These are phyloP conservation scores for Boletus patriciae DNA, from an alignment of 768 basidiomycete genomes.

Conservation along the genomic window DNA sequence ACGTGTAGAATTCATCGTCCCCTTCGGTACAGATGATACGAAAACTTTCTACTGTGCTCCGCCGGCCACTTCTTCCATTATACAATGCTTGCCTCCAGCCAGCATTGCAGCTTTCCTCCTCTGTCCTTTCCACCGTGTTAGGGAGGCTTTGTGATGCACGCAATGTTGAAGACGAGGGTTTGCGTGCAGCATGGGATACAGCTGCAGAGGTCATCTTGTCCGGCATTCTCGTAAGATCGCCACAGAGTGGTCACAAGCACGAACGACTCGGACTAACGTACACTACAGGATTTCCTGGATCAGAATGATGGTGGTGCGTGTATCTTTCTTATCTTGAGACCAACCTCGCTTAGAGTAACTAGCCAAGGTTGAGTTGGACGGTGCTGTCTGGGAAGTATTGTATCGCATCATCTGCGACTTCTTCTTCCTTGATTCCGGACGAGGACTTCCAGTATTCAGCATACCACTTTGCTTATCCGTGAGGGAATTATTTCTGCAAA, in stretches of 20 bases:
- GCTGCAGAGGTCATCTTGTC: slow-evolving; percentile 50
- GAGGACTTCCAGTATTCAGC: slow-evolving; percentile 21
- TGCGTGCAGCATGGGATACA: slow-evolving; percentile 44
- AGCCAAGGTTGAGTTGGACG: slow-evolving; percentile 24
- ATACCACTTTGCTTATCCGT: slow-evolving; percentile 28
- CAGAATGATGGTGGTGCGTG: slow-evolving; percentile 20
- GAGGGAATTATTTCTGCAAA: slow-evolving; percentile 8
- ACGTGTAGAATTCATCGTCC: slow-evolving; percentile 38
- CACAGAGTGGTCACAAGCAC: neutral
- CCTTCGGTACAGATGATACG: slow-evolving; percentile 38
- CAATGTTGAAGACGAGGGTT: slow-evolving; percentile 17
- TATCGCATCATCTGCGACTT: slow-evolving; percentile 38
- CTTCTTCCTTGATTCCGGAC: slow-evolving; percentile 33
- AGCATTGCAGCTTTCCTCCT: slow-evolving; percentile 42
- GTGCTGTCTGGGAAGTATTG: slow-evolving; percentile 27
- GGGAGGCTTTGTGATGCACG: slow-evolving; percentile 37
- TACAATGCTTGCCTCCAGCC: slow-evolving; percentile 41
- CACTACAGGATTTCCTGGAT: slow-evolving; percentile 25
- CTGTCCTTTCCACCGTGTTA: slow-evolving; percentile 42
- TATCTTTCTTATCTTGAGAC: neutral
- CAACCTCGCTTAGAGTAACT: neutral
- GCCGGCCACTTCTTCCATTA: slow-evolving; percentile 44
- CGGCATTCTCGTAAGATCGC: slow-evolving; percentile 46
- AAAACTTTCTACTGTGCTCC: slow-evolving; percentile 42
- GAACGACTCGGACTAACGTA: slow-evolving; percentile 20